A percentile compares a stretch with the other conserved stretches of the same genome.
These are phyloP conservation scores for Fusarium hostae DNA, from an alignment of 2,329 filamentous ascomycete species.

Conservation along the genomic window DNA sequence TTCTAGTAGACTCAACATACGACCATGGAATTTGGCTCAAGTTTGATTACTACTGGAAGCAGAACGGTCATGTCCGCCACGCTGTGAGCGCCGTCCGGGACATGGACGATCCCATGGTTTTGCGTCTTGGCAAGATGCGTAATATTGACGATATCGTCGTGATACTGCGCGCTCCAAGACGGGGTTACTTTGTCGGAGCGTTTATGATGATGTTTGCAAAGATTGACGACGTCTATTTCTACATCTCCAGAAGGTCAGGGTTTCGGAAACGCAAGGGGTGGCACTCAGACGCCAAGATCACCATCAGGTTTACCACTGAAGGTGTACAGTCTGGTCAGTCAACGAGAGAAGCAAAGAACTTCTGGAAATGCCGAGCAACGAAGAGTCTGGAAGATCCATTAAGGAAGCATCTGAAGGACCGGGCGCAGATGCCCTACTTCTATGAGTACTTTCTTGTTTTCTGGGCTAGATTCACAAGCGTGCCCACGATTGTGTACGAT, in stretches of 20 bases:
- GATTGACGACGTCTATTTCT: neutral
- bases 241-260: neutral
- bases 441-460: constrained; percentile 25
- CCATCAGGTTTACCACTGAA: constrained; percentile 13
- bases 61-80: neutral
- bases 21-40: constrained; percentile 12
- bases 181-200: constrained; percentile 13
- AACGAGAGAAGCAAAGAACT: constrained; percentile 18
- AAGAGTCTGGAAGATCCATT: neutral
- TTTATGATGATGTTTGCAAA: constrained; percentile 30
- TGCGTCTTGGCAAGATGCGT: neutral
- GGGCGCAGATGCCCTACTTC: constrained; percentile 10
- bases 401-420: neutral
- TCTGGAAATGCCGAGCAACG: constrained; percentile 22
- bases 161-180: constrained; percentile 4
- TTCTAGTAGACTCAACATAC: constrained; percentile 15
- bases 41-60: constrained; percentile 16
- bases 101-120: constrained; percentile 9
- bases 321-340: neutral
- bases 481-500: neutral
- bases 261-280: neutral
- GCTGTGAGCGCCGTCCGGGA: neutral
- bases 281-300: neutral
- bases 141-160: neutral
- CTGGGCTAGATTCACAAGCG: neutral